Base-by-base conservation (phyloP, 306 rosid genomes). In the Fagus sylvatica region DNA sequence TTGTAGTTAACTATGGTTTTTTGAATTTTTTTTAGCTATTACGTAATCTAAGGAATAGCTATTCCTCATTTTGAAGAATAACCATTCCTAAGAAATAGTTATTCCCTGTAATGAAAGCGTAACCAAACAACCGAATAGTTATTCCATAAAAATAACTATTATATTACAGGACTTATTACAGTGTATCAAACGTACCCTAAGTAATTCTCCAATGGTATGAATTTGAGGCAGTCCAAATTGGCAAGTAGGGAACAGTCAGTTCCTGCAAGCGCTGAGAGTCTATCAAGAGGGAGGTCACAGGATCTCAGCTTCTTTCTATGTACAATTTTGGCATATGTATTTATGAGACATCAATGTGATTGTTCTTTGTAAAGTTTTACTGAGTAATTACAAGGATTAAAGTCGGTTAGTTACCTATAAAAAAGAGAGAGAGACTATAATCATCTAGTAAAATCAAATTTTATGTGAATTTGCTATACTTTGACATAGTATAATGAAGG, bases 271-370 rank as follows among this genome's bases (percentile, higher is more conserved):
- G 48, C 70, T 10, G 4, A 28, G 48, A 65, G 32, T 37, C 10
- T 65, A 3, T 2, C 2, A n/a, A 66, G 30, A 17, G 49, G 30
- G 53, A 53, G 34, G 53, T 36, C 56, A 60, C 88, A 72, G 77
- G 74, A 76, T 74, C 76, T 62, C 76, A 74, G 74, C 77, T 77
- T 32, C 72, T 60, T 67, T 79, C 64, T 83, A 76, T 80, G 84
- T 78, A 51, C 77, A 85, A 88, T 88, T 88, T 92, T 83, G 81
- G 87, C 83, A 32, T 37, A 41, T 80, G 72, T 75, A 49, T 77
- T 82, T 80, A 71, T 81, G 82, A 76, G 40, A 61, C 34, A 9
- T 48, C 55, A 37, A 61, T 80, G 48, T 71, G 49, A 49, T 62
- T 75, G 51, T 66, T 56, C 40, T 46, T 10, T 2, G 51, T 46